phyloP scores from a whole-genome alignment of 257 asterid genomes.

The Nicotiana obtusifolia region DNA sequence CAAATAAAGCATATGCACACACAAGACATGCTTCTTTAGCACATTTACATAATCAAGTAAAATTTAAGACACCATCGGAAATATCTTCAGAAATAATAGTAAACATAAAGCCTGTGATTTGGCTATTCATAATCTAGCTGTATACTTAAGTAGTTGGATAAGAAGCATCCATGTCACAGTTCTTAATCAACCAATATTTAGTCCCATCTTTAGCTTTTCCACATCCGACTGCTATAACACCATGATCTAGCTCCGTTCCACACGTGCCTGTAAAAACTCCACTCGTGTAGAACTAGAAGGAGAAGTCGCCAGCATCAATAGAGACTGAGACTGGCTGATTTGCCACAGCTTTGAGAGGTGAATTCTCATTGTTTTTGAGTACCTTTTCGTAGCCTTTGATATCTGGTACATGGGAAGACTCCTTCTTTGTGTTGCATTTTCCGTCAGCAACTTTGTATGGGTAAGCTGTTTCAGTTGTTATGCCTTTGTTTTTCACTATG shows the following conservation, averaged over 20 bases:
- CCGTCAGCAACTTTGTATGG: conserved; percentile 26
- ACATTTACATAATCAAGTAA: background rate
- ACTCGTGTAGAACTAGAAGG: conserved; percentile 11
- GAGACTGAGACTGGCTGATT: conserved; percentile 15
- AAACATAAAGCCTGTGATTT: background rate
- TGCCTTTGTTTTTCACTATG: conserved; percentile 19
- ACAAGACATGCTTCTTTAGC: background rate
- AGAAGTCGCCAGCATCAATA: conserved; percentile 20
- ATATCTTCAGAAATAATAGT: background rate
- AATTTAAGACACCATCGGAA: background rate
- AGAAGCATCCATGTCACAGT: conserved; percentile 37
- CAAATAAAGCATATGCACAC: background rate
- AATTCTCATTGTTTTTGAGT: conserved; percentile 10
- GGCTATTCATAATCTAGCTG: background rate
- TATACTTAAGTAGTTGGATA: conserved; percentile 30
- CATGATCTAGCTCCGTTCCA: conserved; percentile 21
- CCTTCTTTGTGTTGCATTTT: conserved; percentile 19
- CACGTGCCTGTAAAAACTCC: conserved; percentile 18
- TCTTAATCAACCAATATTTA: conserved; percentile 20
- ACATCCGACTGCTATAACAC: conserved; percentile 16
- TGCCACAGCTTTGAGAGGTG: conserved; percentile 17
- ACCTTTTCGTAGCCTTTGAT: conserved; percentile 12
- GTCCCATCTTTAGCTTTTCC: conserved; percentile 12
- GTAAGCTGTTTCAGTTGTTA: conserved; percentile 18
- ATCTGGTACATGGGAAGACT: conserved; percentile 6